These are phyloP conservation scores for Spiromastix sp. DNA, from an alignment of 2,329 filamentous ascomycete species.

Conservation along the genomic window DNA sequence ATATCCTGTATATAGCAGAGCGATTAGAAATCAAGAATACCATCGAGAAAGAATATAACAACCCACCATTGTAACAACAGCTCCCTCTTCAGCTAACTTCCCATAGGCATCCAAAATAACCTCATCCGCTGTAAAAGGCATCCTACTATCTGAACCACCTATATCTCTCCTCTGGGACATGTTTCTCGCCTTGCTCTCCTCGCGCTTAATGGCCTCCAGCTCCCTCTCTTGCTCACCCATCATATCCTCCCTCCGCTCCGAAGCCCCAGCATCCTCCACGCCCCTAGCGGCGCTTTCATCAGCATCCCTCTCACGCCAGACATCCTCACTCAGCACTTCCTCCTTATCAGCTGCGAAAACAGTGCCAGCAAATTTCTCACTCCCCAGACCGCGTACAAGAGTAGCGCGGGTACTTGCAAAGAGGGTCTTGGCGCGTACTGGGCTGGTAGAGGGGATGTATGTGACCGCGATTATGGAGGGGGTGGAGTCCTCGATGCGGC, in stretches of 20 bases:
- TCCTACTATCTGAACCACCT: conserved; percentile 23
- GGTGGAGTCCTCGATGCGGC: conserved; percentile 26
- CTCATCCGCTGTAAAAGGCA: conserved; percentile 44
- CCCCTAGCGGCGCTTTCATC: conserved; percentile 24
- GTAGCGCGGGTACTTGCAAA: conserved; percentile 55
- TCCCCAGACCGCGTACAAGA: conserved; percentile 49
- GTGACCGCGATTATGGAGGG: conserved; percentile 45
- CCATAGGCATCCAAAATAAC: conserved; percentile 43
- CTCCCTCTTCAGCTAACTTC: conserved; percentile 24
- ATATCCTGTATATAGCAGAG: conserved; percentile 24
- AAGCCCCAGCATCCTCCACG: conserved; percentile 11
- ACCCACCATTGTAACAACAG: conserved; percentile 41
- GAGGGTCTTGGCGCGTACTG: conserved; percentile 55
- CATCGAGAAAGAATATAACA: conserved; percentile 13
- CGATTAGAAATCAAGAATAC: conserved; percentile 15
- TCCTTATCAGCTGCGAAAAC: conserved; percentile 50
- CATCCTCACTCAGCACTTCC: conserved; percentile 45
- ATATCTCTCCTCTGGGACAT: conserved; percentile 43
- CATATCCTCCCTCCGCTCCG: conserved; percentile 36
- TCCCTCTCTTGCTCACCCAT: conserved; percentile 52
- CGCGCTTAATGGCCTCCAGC: conserved; percentile 46
- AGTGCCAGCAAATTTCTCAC: conserved; percentile 49
- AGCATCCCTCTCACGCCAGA: conserved; percentile 44
- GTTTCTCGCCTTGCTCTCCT: conserved; percentile 47
- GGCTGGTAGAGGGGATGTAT: conserved; percentile 53